A percentile compares a stretch with the other conserved stretches of the same genome.
phyloP scores from a whole-genome alignment of 345 rosid genomes.

The Anacardium occidentale region DNA sequence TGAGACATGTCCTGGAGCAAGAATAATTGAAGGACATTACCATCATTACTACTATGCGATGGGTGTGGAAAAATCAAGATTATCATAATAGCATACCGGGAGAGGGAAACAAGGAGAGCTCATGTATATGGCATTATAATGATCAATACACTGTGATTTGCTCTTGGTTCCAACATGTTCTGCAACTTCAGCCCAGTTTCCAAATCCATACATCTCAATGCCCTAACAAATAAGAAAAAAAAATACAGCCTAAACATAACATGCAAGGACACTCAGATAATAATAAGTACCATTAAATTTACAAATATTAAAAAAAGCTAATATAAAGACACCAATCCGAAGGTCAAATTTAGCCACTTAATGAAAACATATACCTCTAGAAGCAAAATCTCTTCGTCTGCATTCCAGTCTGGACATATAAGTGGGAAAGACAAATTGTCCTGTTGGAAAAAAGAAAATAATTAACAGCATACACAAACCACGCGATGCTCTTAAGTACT shows the following conservation, averaged over 20 bases:
- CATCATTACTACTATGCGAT: not conserved
- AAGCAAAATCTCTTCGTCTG: conserved; percentile 89
- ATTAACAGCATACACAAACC: not conserved
- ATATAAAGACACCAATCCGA: not conserved
- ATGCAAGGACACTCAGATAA: conserved; percentile 25
- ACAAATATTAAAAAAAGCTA: not conserved
- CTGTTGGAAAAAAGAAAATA: conserved; percentile 38
- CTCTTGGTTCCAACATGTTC: conserved; percentile 88
- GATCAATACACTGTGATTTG: conserved; percentile 62
- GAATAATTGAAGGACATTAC: conserved; percentile 16
- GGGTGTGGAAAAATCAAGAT: conserved; percentile 1
- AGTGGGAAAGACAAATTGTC: conserved; percentile 92
- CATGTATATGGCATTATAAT: conserved; percentile 75
- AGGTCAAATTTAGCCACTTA: not conserved
- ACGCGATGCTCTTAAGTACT: not conserved
- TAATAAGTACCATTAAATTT: conserved; percentile 13
- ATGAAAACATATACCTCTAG: conserved; percentile 63
- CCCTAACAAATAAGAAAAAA: conserved; percentile 50
- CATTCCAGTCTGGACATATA: conserved; percentile 88
- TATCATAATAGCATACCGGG: conserved; percentile 54
- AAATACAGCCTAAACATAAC: conserved; percentile 27
- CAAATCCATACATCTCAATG: conserved; percentile 91
- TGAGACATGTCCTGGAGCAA: conserved; percentile 71
- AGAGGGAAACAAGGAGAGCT: conserved; percentile 82
- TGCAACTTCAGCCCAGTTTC: conserved; percentile 92